Conservation (phyloP, 257 asterid genomes). For the Echium plantagineum region DNA sequence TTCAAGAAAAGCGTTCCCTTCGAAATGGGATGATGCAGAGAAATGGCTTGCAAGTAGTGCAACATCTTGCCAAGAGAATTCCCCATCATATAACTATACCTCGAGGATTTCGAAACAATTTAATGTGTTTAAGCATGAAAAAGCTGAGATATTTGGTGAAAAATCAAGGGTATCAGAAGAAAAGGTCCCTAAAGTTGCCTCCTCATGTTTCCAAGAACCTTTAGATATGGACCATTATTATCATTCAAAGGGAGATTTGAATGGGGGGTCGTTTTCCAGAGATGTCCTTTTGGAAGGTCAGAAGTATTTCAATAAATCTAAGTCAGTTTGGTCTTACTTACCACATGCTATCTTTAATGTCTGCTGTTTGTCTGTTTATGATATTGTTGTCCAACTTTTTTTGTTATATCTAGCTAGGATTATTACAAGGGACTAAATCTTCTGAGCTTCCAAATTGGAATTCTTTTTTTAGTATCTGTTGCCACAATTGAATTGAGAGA, state of each 20-base stretch:
- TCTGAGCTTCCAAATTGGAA: neutral
- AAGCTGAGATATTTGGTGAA: slow-evolving; percentile 38
- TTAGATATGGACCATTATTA: slow-evolving; percentile 25
- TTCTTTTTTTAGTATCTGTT: no score
- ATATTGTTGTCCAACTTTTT: neutral
- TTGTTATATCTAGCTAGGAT: neutral
- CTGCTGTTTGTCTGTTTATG: neutral
- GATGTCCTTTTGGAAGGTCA: slow-evolving; percentile 60
- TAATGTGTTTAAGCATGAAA: slow-evolving; percentile 42
- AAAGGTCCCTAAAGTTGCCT: slow-evolving; percentile 5
- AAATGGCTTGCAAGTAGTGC: slow-evolving; percentile 73
- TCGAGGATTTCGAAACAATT: slow-evolving; percentile 33
- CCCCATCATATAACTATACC: slow-evolving; percentile 18
- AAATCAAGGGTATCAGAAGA: slow-evolving; percentile 35
- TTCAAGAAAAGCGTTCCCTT: slow-evolving; percentile 61
- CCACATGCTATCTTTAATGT: neutral
- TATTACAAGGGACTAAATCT: neutral
- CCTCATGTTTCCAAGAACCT: slow-evolving; percentile 42
- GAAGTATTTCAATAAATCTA: slow-evolving; percentile 9
- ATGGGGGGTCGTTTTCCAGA: slow-evolving; percentile 38
- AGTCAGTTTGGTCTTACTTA: neutral
- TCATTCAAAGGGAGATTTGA: slow-evolving; percentile 21
- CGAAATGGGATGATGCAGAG: slow-evolving; percentile 98
- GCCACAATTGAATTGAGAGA: neutral
- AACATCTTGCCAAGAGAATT: slow-evolving; percentile 35